Percentiles rank a stretch among this genome's conserved stretches.
phyloP scores from a whole-genome alignment of 306 rosid genomes.

The Prunus fruticosa region DNA sequence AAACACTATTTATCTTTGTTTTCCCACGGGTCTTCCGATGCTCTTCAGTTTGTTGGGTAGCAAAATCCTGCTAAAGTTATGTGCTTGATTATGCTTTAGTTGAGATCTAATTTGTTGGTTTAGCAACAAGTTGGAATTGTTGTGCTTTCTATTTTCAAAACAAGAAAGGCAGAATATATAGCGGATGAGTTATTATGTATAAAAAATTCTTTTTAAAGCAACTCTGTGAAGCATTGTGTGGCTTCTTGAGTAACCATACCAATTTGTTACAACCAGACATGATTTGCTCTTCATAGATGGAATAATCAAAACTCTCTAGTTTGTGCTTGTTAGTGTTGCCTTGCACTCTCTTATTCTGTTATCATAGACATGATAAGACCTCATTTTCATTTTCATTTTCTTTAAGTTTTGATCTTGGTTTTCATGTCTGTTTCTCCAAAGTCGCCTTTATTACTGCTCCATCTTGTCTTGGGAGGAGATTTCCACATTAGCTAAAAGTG shows the following conservation, averaged over 20 bases:
- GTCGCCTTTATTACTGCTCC: neutral
- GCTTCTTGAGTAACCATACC: no score
- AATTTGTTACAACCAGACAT: no score
- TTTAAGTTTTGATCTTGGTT: neutral
- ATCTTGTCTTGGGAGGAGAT: no score
- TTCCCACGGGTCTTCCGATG: neutral
- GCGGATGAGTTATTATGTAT: neutral
- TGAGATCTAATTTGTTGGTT: conserved; percentile 2
- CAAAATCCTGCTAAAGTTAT: neutral
- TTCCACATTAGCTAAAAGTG: no score
- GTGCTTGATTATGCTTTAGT: neutral
- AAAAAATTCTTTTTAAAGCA: neutral
- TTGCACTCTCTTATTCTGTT: no score
- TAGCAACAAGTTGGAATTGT: neutral
- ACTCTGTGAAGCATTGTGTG: neutral
- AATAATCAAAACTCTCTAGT: neutral
- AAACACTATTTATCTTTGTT: neutral
- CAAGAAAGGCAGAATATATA: neutral
- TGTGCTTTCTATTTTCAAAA: neutral
- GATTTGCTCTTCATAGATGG: neutral
- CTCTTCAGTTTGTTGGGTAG: neutral
- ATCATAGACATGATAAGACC: no score
- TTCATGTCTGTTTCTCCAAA: neutral
- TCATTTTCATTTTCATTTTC: no score
- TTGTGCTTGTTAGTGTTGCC: no score